phyloP scores from a whole-genome alignment of 306 rosid genomes.

The Urtica urens region DNA sequence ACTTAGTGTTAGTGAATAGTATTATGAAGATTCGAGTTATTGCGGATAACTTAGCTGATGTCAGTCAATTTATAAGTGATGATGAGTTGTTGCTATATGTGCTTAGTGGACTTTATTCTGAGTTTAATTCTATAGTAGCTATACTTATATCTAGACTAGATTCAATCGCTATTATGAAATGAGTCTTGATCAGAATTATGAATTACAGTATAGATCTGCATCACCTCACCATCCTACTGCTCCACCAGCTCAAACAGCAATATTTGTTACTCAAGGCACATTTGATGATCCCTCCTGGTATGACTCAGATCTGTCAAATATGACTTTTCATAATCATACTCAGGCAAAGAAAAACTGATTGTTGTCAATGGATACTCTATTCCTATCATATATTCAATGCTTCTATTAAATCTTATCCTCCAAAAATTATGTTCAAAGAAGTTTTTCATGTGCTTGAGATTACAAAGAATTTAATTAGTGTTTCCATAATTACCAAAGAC shows the following conservation, averaged over 20 bases:
- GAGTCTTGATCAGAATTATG: not conserved
- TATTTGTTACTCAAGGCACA: too few relatives aligned
- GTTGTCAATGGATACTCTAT: too few relatives aligned
- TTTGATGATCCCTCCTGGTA: too few relatives aligned
- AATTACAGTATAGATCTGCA: not conserved
- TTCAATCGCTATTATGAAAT: not conserved
- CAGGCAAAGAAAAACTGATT: too few relatives aligned
- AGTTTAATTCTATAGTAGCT: not conserved
- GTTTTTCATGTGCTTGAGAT: too few relatives aligned
- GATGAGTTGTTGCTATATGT: not conserved
- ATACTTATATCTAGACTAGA: not conserved
- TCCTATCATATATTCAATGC: not conserved
- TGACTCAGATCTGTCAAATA: too few relatives aligned
- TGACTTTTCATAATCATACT: too few relatives aligned
- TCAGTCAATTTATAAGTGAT: not conserved
- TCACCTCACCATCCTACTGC: not conserved
- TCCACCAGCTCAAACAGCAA: not conserved
- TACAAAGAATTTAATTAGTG: too few relatives aligned
- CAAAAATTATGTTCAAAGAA: not conserved
- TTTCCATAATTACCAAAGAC: too few relatives aligned
- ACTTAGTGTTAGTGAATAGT: not conserved
- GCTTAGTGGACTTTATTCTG: not conserved
- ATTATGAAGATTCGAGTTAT: not conserved
- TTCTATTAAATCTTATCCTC: not conserved
- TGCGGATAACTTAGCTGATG: not conserved